Evolutionary conservation across 352 stramenopile genomes (phyloP).

Genomic region (Phytophthora sp.): DNA sequence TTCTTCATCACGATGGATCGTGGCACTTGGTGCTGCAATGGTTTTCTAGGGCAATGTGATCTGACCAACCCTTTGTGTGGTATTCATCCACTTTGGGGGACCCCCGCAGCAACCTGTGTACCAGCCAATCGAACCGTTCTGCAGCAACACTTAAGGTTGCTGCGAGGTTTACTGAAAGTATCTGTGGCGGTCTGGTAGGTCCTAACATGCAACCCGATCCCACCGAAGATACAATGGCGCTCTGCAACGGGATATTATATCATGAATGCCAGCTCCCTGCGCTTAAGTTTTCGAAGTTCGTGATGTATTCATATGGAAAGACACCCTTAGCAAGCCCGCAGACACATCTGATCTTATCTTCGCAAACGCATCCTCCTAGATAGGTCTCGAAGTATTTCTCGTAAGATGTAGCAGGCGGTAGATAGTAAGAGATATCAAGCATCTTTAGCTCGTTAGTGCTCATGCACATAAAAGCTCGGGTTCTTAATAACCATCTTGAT

Average conservation of each 20-base stretch:
- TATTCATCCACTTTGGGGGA: slow-evolving; percentile 7
- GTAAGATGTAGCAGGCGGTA: slow-evolving; percentile 31
- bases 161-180: not conserved
- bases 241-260: slow-evolving; percentile 4
- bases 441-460: slow-evolving; percentile 26
- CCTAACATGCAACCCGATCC: not conserved
- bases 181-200: not conserved
- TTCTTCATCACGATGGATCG: slow-evolving; percentile 7
- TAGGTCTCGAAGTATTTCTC: slow-evolving; percentile 31
- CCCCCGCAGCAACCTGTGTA: not conserved
- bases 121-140: not conserved
- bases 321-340: slow-evolving; percentile 7
- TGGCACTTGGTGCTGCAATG: slow-evolving; percentile 11
- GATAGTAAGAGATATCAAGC: slow-evolving; percentile 36
- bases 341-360: slow-evolving; percentile 29
- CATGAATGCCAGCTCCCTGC: slow-evolving; percentile 4
- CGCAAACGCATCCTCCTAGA: slow-evolving; percentile 30
- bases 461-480: slow-evolving; percentile 16
- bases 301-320: slow-evolving; percentile 35
- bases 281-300: slow-evolving; percentile 23
- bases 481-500: slow-evolving; percentile 26
- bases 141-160: not conserved
- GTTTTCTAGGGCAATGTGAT: slow-evolving; percentile 6
- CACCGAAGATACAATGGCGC: slow-evolving; percentile 1
- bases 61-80: not conserved